A percentile compares a stretch with the other conserved stretches of the same genome.
These are phyloP conservation scores for Salix suchowensis DNA, from an alignment of 345 rosid genomes.

Conservation along the genomic window DNA sequence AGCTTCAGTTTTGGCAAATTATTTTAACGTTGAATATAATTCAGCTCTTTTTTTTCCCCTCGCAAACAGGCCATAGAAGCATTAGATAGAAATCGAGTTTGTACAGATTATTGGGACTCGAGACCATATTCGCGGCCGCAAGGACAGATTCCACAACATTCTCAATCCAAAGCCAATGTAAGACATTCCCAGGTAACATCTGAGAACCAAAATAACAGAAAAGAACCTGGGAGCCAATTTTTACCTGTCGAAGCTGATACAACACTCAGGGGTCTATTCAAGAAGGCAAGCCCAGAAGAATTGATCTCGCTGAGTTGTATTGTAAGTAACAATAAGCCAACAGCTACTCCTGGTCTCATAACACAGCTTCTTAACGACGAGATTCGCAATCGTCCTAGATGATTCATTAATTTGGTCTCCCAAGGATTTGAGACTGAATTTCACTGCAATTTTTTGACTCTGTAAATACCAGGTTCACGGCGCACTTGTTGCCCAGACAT, in stretches of 20 bases:
- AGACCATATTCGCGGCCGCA: slow-evolving; percentile 86
- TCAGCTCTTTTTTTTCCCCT: neutral
- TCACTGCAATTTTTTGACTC: slow-evolving; percentile 10
- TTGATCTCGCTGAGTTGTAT: slow-evolving; percentile 40
- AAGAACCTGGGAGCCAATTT: slow-evolving; percentile 17
- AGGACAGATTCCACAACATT: slow-evolving; percentile 55
- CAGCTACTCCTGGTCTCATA: slow-evolving; percentile 33
- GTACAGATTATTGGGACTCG: slow-evolving; percentile 91
- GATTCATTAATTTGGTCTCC: slow-evolving; percentile 24
- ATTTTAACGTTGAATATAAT: neutral
- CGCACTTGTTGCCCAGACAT: slow-evolving; percentile 2
- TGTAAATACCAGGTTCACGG: slow-evolving; percentile 31
- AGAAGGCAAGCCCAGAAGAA: slow-evolving; percentile 73
- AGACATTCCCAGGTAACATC: slow-evolving; percentile 16
- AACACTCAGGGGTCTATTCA: slow-evolving; percentile 47
- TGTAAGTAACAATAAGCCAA: slow-evolving; percentile 34
- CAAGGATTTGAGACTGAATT: neutral
- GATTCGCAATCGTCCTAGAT: slow-evolving; percentile 45
- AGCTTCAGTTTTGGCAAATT: neutral
- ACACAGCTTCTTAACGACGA: slow-evolving; percentile 53
- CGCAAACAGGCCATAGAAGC: slow-evolving; percentile 77
- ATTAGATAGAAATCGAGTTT: slow-evolving; percentile 71
- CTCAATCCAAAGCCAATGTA: slow-evolving; percentile 28
- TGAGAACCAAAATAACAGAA: slow-evolving; percentile 19
- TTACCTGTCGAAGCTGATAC: slow-evolving; percentile 36